Base-by-base conservation (phyloP, 73 alveolate genomes). In the Paramecium tetraurelia region DNA sequence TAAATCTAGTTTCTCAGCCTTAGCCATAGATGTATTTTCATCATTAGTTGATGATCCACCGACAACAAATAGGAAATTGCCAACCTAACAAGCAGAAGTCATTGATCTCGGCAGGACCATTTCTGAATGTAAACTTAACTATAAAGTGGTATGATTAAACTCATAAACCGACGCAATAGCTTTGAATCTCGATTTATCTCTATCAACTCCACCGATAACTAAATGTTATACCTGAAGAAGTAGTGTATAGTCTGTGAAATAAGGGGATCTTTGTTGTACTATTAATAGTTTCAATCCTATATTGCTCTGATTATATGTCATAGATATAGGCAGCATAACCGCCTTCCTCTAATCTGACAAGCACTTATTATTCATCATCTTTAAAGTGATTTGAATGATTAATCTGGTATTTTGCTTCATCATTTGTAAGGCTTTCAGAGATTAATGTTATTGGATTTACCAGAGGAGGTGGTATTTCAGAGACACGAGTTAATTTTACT, bases 1-100 rank as follows among this genome's bases (percentile, higher is more conserved):
- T 44, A 80, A 46, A 80, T 80, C 57, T 35, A 80, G 10, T 40
- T 35, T 40, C 76, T 80, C 90, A 16, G 90, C 90, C 38, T 80
- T 80, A 12, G 90, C 90, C 14, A 80, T 80, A 0, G 90, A 80
- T 22, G 71, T 41, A 46, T 80, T 80, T 35, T 80, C 90, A 80
- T 80, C 90, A 80, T 80, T 80, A 2, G 90, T 41, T 18, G 71
- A 44, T 41, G 90, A 44, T 20, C 90, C 90, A 14, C 90, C 90
- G 4, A 80, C 90, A 24, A 80, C 90, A 80, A 40, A 80, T 14
- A 80, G 5, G 20, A 9, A 80, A 44, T 80, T 41, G 8, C 22
- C 90, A n/a, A 44, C 4, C 27, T 80, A 80, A 80, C 70, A 43
- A 1, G 76, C 70, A 24, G 90, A 80, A 8, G 90, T 46, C 90